Conservation (phyloP, 2,329 filamentous ascomycete genomes). For the Verticillium nonalfalfae region DNA sequence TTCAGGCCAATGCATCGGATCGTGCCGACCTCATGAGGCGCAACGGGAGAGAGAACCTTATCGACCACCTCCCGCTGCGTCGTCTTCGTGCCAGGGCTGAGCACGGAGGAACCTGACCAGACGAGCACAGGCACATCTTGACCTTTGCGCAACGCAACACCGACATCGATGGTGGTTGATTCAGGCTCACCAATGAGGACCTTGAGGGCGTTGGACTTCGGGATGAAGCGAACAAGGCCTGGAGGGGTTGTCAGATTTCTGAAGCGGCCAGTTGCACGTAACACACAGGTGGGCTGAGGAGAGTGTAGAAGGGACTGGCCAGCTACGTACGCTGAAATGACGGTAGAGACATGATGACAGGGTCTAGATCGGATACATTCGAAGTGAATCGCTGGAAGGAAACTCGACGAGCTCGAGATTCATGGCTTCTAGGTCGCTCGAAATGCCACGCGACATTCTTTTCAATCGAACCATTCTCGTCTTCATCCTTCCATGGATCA, state of each 20-base stretch:
- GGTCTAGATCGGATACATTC: not conserved
- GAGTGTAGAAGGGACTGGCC: too few relatives aligned
- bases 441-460: too few relatives aligned
- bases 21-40: conserved; percentile 16
- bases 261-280: not conserved
- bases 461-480: too few relatives aligned
- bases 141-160: conserved; percentile 47
- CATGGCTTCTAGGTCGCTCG: too few relatives aligned
- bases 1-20: conserved; percentile 51
- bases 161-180: conserved; percentile 47
- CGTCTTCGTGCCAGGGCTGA: conserved; percentile 46
- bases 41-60: conserved; percentile 37
- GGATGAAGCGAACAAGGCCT: conserved; percentile 55
- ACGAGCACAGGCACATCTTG: conserved; percentile 49
- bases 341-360: not conserved
- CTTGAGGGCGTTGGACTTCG: conserved; percentile 40
- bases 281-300: not conserved
- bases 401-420: too few relatives aligned
- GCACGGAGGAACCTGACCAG: conserved; percentile 52
- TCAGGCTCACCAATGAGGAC: conserved; percentile 51
- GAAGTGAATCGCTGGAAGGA: too few relatives aligned
- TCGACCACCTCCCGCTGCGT: conserved; percentile 36
- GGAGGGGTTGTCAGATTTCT: not conserved
- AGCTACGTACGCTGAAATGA: not conserved
- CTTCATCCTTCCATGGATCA: too few relatives aligned